Conservation (phyloP, 129 eudicot species). For the Pulicaria dysenterica region DNA sequence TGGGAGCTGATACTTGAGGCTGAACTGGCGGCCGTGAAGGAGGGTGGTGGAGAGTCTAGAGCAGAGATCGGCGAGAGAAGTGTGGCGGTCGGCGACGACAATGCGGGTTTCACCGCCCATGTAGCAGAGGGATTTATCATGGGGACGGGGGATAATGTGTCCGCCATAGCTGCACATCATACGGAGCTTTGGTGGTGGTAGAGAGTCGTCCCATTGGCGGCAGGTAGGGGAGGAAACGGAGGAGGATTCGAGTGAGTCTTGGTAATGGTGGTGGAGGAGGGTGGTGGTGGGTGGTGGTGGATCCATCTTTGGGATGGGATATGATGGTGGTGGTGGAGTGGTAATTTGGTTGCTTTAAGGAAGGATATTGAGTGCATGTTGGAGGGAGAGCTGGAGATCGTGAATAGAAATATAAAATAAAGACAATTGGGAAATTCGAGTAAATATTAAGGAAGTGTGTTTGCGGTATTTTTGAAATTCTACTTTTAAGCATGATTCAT, state of each 20-base stretch:
- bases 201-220: conserved; percentile 59
- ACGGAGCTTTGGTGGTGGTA: conserved; percentile 67
- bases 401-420: no score
- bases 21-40: conserved; percentile 58
- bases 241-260: conserved; percentile 50
- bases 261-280: conserved; percentile 24
- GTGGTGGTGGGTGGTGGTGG: no score
- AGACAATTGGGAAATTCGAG: no score
- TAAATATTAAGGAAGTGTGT: no score
- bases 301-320: no score
- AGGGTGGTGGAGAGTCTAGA: conserved; percentile 59
- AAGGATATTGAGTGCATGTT: no score
- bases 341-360: no score
- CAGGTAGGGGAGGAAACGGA: conserved; percentile 51
- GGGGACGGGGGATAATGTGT: conserved; percentile 89
- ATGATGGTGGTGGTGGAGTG: no score
- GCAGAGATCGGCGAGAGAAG: conserved; percentile 57
- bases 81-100: conserved; percentile 64
- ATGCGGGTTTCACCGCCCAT: conserved; percentile 89
- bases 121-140: conserved; percentile 78
- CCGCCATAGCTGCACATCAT: conserved; percentile 96
- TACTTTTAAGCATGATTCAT: no score
- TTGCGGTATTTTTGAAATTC: no score
- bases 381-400: no score
- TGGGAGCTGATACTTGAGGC: conserved; percentile 73